Evolutionary conservation across 257 asterid species (phyloP), one percentile per base, ranked within the genome.

Genomic region (Fraxinus anomala): DNA sequence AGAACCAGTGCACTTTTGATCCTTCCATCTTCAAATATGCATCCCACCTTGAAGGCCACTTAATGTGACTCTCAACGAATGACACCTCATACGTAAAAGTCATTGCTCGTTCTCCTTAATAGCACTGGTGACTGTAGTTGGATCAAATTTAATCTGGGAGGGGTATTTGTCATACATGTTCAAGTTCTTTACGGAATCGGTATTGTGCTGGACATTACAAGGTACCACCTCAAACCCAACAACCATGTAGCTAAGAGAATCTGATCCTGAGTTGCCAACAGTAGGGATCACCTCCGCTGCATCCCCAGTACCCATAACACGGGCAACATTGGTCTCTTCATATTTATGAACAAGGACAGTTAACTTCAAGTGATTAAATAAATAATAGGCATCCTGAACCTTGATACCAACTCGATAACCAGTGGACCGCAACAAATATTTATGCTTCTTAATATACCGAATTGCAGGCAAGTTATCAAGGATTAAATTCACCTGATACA

Each of bases 211-310:
- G 47, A 81, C 73, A 10, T 81, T 81, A 8, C 84, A 77, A 5
- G 81, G 79, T 1, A 81, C 81, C n/a, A 81, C 81, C 61, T 81
- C 84, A 72, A 81, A 81, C 49, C 84, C 84, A 67, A 77, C 84
- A 65, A 81, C 81, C 81, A 76, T 67, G 66, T 77, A 77, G 31
- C 76, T 72, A 12, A 71, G 75, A 2, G 59, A 34, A 4, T 66
- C 81, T 7, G 73, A 63, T 33, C 42, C 42, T 66, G 81, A 67
- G 6, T 72, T 66, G 24, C 77, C 81, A 11, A 63, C 77, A 0
- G 75, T 51, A 12, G 79, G 59, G 7, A 76, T 81, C 10, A 81
- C 23, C 59, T 81, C 84, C 12, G 49, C 79, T 17, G 76, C 84
- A 36, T 81, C 84, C 11, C 56, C 84, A 72, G 72, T 74, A 19